These are phyloP conservation scores for Tricholoma sp. DNA, from an alignment of 768 basidiomycete species.

Conservation along the genomic window DNA sequence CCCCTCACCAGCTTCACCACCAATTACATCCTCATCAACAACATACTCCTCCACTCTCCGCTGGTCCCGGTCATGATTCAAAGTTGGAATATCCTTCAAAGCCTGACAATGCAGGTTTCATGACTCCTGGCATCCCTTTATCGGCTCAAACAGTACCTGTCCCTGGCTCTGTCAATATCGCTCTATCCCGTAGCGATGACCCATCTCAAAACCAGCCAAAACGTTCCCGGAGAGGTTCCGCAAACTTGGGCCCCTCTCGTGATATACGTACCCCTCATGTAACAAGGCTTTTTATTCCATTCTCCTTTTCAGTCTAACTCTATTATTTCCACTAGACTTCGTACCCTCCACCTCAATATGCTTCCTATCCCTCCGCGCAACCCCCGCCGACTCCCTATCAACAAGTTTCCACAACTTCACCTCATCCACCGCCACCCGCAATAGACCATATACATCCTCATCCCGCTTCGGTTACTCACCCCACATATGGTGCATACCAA, in stretches of 20 bases:
- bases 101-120: constrained; percentile 45
- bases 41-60: constrained; percentile 43
- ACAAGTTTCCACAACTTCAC: constrained; percentile 25
- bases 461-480: constrained; percentile 30
- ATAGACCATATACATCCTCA: constrained; percentile 40
- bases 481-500: constrained; percentile 28
- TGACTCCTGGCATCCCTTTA: constrained; percentile 41
- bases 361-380: constrained; percentile 35
- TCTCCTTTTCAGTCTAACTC: neutral
- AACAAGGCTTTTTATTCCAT: constrained; percentile 21
- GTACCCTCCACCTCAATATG: constrained; percentile 37
- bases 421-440: constrained; percentile 26
- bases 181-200: constrained; percentile 33
- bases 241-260: constrained; percentile 33
- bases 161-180: constrained; percentile 32
- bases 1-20: constrained; percentile 26
- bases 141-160: constrained; percentile 38
- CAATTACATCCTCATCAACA: constrained; percentile 41
- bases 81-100: constrained; percentile 42
- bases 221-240: constrained; percentile 34
- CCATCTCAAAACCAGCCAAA: constrained; percentile 33
- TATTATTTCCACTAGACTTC: constrained; percentile 22
- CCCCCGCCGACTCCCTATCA: constrained; percentile 28
- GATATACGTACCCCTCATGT: constrained; percentile 49
- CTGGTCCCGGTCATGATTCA: constrained; percentile 35